phyloP scores from a whole-genome alignment of 176 grass and related monocot genomes.

The Thinopyrum elongatum region DNA sequence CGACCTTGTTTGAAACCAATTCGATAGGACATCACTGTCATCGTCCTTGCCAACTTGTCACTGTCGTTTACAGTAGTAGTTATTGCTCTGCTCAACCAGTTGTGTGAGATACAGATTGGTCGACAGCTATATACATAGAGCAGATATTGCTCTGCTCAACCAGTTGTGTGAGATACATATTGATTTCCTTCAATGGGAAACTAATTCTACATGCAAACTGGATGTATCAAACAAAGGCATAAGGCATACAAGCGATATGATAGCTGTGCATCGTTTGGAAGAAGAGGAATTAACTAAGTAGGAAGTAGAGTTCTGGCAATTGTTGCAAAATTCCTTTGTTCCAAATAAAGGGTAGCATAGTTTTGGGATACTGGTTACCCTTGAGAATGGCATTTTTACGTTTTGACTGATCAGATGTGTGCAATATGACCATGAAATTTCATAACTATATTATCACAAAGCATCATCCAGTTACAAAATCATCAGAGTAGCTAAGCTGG shows the following conservation, averaged over 20 bases:
- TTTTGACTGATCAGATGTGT: not conserved
- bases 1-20: too few relatives aligned
- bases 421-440: not conserved
- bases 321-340: not conserved
- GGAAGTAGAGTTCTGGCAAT: not conserved
- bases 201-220: not conserved
- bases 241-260: not conserved
- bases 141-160: not conserved
- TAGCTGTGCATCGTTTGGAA: not conserved
- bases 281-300: not conserved
- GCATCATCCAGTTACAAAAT: not conserved
- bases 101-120: too few relatives aligned
- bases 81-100: too few relatives aligned
- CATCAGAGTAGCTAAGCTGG: not conserved
- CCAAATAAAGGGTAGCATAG: not conserved
- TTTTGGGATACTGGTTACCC: not conserved
- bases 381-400: not conserved
- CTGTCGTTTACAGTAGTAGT: too few relatives aligned
- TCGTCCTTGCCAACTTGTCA: too few relatives aligned
- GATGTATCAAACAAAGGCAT: not conserved
- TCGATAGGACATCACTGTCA: too few relatives aligned
- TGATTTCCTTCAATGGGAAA: not conserved
- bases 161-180: not conserved
- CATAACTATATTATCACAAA: not conserved
- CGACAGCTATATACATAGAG: not conserved